Evolutionary conservation across 1,284 basidiomycete species (phyloP), one percentile per base, ranked within the genome.

Genomic region (Ustilago xerochloae): DNA sequence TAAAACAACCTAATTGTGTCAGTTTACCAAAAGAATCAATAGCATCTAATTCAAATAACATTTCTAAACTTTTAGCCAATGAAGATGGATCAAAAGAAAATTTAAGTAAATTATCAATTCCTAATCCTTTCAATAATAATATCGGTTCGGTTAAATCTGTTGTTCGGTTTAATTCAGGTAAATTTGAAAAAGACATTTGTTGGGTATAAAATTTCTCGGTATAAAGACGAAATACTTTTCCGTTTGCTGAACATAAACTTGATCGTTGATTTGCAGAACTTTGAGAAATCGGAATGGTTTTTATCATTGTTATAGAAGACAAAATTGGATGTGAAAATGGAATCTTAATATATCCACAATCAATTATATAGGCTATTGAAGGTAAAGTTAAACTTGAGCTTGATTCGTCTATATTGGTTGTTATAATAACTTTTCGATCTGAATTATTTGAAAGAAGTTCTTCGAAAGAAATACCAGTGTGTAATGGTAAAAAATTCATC

Each of bases 331-430:
- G 24, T 18, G 43, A 12, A 28, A 15, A 16, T 28, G 66, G 38
- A 70, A 93, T 93, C 88, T 99, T 99, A 71, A 96, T 94, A 79
- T 94, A 93, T 4, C 96, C 97, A 58, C 90, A 91, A 81, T 99
- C 96, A 5, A 99, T 88, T n/a, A 99, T 95, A 81, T 91, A 98
- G 76, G 91, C 91, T 72, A 99, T 91, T 1, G 94, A 94, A 50
- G 97, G 93, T 62, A 99, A 97, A 0, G 96, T 99, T 15, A 99
- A 92, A 84, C 93, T 95, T 20, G 96, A 92, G 84, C 93, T 95
- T 20, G 96, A 92, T 86, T 99, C 97, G 16, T 97, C 96, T 52
- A 98, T 95, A 82, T 99, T 99, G 0, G 97, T 99, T 1, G 93
- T 89, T 26, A 97, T 88, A 51, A 99, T 90, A 52, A 97, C 90